These are phyloP conservation scores for Colletotrichum sp. DNA, from an alignment of 2,329 filamentous ascomycete genomes.

Conservation along the genomic window DNA sequence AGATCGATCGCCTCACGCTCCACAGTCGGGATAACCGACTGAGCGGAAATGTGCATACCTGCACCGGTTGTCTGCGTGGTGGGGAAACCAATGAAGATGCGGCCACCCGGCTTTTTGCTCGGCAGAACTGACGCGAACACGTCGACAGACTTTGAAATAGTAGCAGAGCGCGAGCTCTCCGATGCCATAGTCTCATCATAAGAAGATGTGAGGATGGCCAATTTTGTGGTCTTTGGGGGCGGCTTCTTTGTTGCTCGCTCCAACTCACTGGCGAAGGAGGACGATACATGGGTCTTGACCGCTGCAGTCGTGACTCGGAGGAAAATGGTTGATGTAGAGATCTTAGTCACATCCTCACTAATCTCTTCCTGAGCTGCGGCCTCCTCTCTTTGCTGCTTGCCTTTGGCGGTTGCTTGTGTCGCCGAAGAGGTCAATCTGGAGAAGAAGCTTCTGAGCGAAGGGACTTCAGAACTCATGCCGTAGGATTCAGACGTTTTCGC, in stretches of 20 bases:
- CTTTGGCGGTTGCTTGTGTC: constrained; percentile 53
- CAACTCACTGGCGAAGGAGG: constrained; percentile 80
- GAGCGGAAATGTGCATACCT: constrained; percentile 92
- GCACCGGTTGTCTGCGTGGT: constrained; percentile 96
- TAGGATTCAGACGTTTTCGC: constrained; percentile 55
- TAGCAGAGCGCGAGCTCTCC: constrained; percentile 54
- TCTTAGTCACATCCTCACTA: constrained; percentile 73
- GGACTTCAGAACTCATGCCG: constrained; percentile 54
- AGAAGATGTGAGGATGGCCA: constrained; percentile 89
- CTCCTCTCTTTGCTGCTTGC: constrained; percentile 68
- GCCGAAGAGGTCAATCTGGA: constrained; percentile 71
- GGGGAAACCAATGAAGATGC: constrained; percentile 96
- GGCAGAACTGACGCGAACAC: constrained; percentile 92
- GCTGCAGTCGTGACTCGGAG: constrained; percentile 85
- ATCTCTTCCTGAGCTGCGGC: constrained; percentile 66
- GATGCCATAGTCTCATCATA: constrained; percentile 81
- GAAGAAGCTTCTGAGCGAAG: constrained; percentile 80
- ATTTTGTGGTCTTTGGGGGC: constrained; percentile 83
- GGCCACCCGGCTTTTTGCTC: constrained; percentile 79
- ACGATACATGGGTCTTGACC: constrained; percentile 76
- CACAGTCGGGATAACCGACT: constrained; percentile 95
- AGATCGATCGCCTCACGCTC: constrained; percentile 96
- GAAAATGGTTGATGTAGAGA: constrained; percentile 82
- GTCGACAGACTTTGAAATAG: constrained; percentile 67
- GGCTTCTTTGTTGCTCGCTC: constrained; percentile 97